phyloP scores from a whole-genome alignment of 2,329 filamentous ascomycete species.

The Xylaria hypoxylon region DNA sequence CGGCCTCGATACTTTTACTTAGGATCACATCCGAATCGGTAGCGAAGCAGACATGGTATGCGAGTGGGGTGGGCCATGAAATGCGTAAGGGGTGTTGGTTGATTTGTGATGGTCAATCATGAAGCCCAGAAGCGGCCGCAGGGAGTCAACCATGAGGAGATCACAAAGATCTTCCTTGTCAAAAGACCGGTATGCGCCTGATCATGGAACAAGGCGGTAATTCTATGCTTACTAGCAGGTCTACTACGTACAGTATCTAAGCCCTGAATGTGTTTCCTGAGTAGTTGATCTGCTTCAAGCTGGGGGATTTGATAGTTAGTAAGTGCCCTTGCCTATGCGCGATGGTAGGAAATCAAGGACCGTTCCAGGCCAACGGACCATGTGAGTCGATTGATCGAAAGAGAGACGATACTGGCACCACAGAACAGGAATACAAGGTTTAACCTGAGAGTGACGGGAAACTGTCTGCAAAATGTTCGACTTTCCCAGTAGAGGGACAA shows the following conservation, averaged over 20 bases:
- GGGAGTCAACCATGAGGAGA: slow-evolving; percentile 47
- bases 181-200: slow-evolving; percentile 34
- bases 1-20: slow-evolving; percentile 44
- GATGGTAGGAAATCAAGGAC: slow-evolving; percentile 1
- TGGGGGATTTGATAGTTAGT: slow-evolving; percentile 21
- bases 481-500: slow-evolving; percentile 6
- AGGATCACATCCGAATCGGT: slow-evolving; percentile 52
- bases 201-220: slow-evolving; percentile 32
- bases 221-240: slow-evolving; percentile 30
- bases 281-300: slow-evolving; percentile 21
- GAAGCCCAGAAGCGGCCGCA: slow-evolving; percentile 46
- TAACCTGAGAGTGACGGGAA: slow-evolving; percentile 6
- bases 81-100: slow-evolving; percentile 49
- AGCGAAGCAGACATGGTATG: slow-evolving; percentile 49
- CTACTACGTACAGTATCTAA: slow-evolving; percentile 27
- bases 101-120: slow-evolving; percentile 46
- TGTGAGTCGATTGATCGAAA: slow-evolving; percentile 6
- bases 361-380: background rate
- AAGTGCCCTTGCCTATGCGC: slow-evolving; percentile 23
- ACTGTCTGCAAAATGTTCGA: slow-evolving; percentile 11
- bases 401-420: slow-evolving; percentile 10
- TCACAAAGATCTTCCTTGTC: slow-evolving; percentile 50
- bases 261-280: background rate
- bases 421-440: slow-evolving; percentile 1
- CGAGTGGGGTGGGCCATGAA: slow-evolving; percentile 47